Evolutionary conservation across 2,329 filamentous ascomycete genomes (phyloP), one percentile per base, ranked within the genome.

Genomic region (Colletotrichum sp.): DNA sequence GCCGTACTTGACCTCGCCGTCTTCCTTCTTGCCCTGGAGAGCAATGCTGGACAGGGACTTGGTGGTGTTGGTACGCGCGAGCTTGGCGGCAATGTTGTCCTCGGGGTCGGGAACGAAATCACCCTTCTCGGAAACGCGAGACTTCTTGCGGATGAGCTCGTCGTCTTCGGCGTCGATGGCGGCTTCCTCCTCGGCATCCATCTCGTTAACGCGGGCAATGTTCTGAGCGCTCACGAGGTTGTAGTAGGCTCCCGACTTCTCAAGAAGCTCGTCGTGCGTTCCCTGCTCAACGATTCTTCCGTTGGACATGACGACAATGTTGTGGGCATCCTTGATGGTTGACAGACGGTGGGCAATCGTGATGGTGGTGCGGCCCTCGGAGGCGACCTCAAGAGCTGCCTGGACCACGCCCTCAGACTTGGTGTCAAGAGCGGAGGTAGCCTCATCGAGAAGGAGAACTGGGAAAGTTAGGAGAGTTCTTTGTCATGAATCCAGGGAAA

Each of bases 321-420:
- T 98, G 84, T 99, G 94, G 0, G 96, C 96, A 78, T 96, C 93
- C 84, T 93, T 96, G 87, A 99, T 98, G 8, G 97, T 99, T 1
- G 96, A 98, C 10, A 99, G 89, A 79, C 96, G 93, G 86, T 99
- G 97, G 59, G 97, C 97, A 84, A 99, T 99, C 8, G 96, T 95
- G 80, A 99, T 98, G 3, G 97, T 99, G 0, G 97, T 99, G 70
- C 97, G 92, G 28, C 96, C 96, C 78, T 94, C 90, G 2, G 96
- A 91, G 30, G 96, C 97, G 66, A 92, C 94, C 80, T 99, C 96
- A 10, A 99, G 90, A 22, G 97, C 97, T 57, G 95, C 95, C 84
- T 99, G 97, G 2, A 99, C 96, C 12, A 98, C 94, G 62, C 95
- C 96, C 86, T 99, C 97, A 1, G 95, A 98, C 82, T 97, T 96